Evolutionary conservation across 257 asterid genomes (phyloP), one percentile per base, ranked within the genome.

Genomic region (Henckelia pumila): DNA sequence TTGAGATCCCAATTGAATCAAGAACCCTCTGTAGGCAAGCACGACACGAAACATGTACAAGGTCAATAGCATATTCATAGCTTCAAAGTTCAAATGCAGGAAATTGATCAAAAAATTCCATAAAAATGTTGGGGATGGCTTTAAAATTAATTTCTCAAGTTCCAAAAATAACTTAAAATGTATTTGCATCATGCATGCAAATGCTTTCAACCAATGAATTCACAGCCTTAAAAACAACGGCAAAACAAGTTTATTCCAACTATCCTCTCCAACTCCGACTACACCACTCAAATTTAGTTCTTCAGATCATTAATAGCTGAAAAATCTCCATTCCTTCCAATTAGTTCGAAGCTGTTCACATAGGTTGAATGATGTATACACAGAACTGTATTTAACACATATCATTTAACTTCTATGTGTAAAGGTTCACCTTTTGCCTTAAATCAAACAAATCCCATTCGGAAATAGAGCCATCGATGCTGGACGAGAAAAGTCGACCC

Each of bases 361-460:
- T 40, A 40, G 1, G n/a, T 13, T 40, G 50, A 40, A 40, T 44
- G 19, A 14, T 14, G 53, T 44, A 24, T 5, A 62, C 3, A 25
- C 7, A n/a, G 28, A 20, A 25, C 3, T 10, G 7, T 32, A 73
- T 58, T 7, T 24, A 10, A 10, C 22, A 55, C 23, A 29, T 20
- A 32, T 25, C 3, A 26, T 29, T 30, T 40, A 35, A 66, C 26
- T 53, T 49, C 20, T 11, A 28, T n/a, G 17, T 16, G 19, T 3
- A 26, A 6, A 29, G 8, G 24, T 10, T 49, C 22, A 94, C 98
- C 96, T 91, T 94, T 69, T 91, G 91, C 59, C 69, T 87, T 77
- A 91, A 81, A 72, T 83, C 82, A 61, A 77, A 83, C 63, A 94
- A 80, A 81, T 94, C 98, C 97, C 98, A 94, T 74, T 91, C 96